A percentile compares a stretch with the other conserved stretches of the same genome.
Conservation (phyloP, 2,329 filamentous ascomycete genomes). For the Alternaria infectoria region DNA sequence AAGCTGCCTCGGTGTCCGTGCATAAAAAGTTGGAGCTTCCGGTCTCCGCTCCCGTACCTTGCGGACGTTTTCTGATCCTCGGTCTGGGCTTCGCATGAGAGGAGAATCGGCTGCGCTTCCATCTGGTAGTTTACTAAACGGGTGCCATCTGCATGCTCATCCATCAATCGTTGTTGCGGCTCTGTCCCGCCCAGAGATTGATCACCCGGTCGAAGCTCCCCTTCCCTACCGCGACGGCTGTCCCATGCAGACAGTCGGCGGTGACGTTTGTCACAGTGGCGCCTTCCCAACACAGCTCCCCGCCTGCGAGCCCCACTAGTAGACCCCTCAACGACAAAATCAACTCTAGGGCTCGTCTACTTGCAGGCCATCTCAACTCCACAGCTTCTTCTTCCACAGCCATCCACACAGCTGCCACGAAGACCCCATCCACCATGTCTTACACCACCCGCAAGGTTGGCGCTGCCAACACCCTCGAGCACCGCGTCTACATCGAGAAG, state of each 20-base stretch:
- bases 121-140: conserved; percentile 24
- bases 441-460: conserved; percentile 88
- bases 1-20: conserved; percentile 16
- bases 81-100: conserved; percentile 26
- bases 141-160: conserved; percentile 32
- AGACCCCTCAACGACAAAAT: conserved; percentile 48
- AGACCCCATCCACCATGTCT: conserved; percentile 56
- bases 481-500: conserved; percentile 97
- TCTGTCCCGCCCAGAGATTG: conserved; percentile 29
- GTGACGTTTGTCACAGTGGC: conserved; percentile 50
- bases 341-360: conserved; percentile 47
- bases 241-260: conserved; percentile 44
- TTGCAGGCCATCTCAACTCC: conserved; percentile 50
- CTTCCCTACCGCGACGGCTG: conserved; percentile 31
- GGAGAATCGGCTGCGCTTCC: conserved; percentile 17
- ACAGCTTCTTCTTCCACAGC: conserved; percentile 26
- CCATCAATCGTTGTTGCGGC: conserved; percentile 28
- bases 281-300: conserved; percentile 42
- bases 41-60: conserved; percentile 5
- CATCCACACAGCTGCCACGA: conserved; percentile 15
- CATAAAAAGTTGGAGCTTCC: conserved; percentile 8
- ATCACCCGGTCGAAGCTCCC: conserved; percentile 22
- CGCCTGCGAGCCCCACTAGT: conserved; percentile 45
- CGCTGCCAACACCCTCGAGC: conserved; percentile 90
- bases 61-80: conserved; percentile 29